phyloP scores from a whole-genome alignment of 257 asterid species.

The Jacaranda mimosifolia region DNA sequence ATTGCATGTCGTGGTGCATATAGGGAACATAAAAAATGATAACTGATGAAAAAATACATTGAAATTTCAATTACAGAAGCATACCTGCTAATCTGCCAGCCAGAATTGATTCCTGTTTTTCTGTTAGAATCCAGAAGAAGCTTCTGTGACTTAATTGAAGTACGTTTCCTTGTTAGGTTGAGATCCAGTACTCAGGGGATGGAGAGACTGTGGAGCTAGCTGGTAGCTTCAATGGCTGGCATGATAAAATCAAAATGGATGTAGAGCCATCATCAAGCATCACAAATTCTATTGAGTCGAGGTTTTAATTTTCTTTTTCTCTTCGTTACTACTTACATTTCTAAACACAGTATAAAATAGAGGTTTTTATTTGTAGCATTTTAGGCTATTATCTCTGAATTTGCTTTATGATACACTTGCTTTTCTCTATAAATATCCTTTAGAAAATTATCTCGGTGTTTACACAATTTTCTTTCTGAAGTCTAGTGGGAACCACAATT shows the following conservation, averaged over 20 bases:
- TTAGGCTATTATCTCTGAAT: not conserved
- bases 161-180: slow-evolving; percentile 65
- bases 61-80: not conserved
- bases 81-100: slow-evolving; percentile 3
- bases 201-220: slow-evolving; percentile 85
- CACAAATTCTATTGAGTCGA: slow-evolving; percentile 44
- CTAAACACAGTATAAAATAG: not conserved
- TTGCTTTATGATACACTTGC: not conserved
- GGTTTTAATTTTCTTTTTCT: slow-evolving; percentile 43
- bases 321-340: not conserved
- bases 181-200: slow-evolving; percentile 68
- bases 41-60: not conserved
- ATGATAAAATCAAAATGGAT: slow-evolving; percentile 71
- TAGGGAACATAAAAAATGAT: slow-evolving; percentile 3
- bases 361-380: not conserved
- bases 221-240: slow-evolving; percentile 99
- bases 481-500: not conserved
- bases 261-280: slow-evolving; percentile 46
- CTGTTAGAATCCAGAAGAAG: slow-evolving; percentile 32
- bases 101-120: slow-evolving; percentile 14
- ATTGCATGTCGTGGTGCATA: not conserved
- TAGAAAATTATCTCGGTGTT: not conserved
- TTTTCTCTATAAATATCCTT: not conserved
- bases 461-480: not conserved
- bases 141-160: slow-evolving; percentile 36